Evolutionary conservation across 106 monocot species (phyloP), one percentile per base, ranked within the genome.

Genomic region (Dendrobium catenatum): DNA sequence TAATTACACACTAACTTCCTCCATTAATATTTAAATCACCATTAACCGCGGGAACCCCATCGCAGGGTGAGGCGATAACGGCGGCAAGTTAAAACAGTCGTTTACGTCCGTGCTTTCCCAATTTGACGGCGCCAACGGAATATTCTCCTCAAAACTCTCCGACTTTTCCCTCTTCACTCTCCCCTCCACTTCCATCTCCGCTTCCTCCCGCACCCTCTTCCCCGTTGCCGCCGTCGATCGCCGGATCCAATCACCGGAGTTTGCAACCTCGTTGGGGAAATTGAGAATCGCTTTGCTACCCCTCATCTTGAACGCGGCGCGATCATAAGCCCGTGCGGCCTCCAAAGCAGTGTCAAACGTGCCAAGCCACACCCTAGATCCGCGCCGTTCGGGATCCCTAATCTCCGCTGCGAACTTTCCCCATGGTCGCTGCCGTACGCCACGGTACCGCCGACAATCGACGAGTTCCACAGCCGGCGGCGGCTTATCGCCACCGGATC

Each of bases 331-430:
- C 58, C 58, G 84, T 75, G 90, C 90, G 7, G 90, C 90, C 66
- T 88, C 90, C 46, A 87, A 84, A 3, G 89, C 84, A 6, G 89
- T 84, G 64, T 86, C 54, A 84, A 76, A 89, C 0, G 89, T 89
- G 59, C 90, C 90, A 13, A 90, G 90, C 90, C 90, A 90, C 9
- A 90, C 77, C 8, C 90, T 81, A 27, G 79, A 72, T 0, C 86
- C 75, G 19, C 82, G 74, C 64, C 72, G 66, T 48, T 48, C 11
- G 13, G 87, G 86, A 67, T 89, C 89, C 27, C 89, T 77, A 0
- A 90, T 90, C 90, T 90, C 90, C 59, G 90, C 90, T 42, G 87
- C 87, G 83, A 79, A 90, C 31, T 85, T 85, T 19, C 90, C 87
- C 90, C 90, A 90, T 42, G 90, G 87, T 64, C 90, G 76, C 43